Base-by-base conservation (phyloP, 306 rosid species). In the Fagus crenata region DNA sequence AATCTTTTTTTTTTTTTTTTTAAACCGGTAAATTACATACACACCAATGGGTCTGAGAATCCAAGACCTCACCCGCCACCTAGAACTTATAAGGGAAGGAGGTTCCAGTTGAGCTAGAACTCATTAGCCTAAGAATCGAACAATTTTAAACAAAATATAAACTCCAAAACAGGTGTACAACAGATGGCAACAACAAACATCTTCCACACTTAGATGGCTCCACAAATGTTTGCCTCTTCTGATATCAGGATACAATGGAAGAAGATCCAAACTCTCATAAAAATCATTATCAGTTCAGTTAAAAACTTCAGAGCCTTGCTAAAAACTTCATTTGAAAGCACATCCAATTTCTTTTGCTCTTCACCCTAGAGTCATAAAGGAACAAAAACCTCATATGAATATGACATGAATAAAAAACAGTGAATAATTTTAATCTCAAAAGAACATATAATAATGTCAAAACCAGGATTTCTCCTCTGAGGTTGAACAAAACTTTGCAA, bases 321-420 rank as follows among this genome's bases (percentile, higher is more conserved):
- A 81, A 94, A 94, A 59, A 94, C 98, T 71, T 94, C 91, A 86
- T 94, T 92, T 80, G 98, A 92, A 73, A 94, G 96, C 69, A 94
- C 96, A 87, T 94, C 97, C 78, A 94, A 86, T 75, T 94, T 94
- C 92, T 94, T 94, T 83, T 94, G 98, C 67, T 94, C 98, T 86
- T 92, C 98, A 46, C 98, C 98, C 98, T 94, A 69, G 39, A 83
- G n/a, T 73, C 86, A 78, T 75, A 77, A 72, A 42, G 69, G 37
- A 7, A 51, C 74, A 49, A 22, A 11, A 63, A 56, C 77, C 80
- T 71, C 64, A 76, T 6, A 71, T 67, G 5, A 12, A 56, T 22
- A 6, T 14, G n/a, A 75, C 2, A 14, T 22, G 28, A 22, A 22
- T 22, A 22, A 22, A 22, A 22, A 22, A 22, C 28, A 22, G 28